A percentile compares a stretch with the other conserved stretches of the same genome.
phyloP scores from a whole-genome alignment of 2,329 filamentous ascomycete species.

The Grosmannia clavigera region DNA sequence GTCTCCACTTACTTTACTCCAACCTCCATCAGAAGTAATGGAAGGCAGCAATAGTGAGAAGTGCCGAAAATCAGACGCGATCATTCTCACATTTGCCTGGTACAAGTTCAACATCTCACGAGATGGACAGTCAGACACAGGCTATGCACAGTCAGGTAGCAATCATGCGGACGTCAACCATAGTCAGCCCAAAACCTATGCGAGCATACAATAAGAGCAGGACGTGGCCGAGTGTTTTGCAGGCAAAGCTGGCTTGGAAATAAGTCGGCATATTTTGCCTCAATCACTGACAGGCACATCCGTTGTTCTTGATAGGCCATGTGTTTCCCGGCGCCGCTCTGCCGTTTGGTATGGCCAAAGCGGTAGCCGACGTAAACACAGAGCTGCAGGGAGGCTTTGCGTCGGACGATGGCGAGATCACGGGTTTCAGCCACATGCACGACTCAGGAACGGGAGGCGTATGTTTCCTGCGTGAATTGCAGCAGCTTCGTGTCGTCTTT shows the following conservation, averaged over 20 bases:
- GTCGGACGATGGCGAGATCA: slow-evolving; percentile 33
- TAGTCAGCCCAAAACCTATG: neutral
- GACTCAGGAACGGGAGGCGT: slow-evolving; percentile 30
- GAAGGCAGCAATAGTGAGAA: no score
- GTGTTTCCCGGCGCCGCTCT: slow-evolving; percentile 44
- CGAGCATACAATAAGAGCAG: neutral
- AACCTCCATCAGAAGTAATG: neutral
- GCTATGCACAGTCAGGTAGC: neutral
- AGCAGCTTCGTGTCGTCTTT: neutral
- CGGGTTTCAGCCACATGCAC: slow-evolving; percentile 36
- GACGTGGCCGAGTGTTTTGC: neutral
- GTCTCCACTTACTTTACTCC: neutral
- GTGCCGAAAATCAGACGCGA: no score
- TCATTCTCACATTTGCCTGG: no score
- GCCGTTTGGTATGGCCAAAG: slow-evolving; percentile 44
- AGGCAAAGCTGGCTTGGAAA: neutral
- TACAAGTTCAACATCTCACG: no score
- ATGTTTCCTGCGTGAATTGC: neutral
- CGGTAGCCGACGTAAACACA: slow-evolving; percentile 37
- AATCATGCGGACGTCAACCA: neutral
- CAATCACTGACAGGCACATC: neutral
- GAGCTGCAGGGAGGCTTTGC: slow-evolving; percentile 32
- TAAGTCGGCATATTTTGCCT: no score
- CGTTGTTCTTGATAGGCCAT: slow-evolving; percentile 28
- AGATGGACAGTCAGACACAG: neutral